These are phyloP conservation scores for Colletotrichum costaricense DNA, from an alignment of 2,329 filamentous ascomycete species.

Conservation along the genomic window DNA sequence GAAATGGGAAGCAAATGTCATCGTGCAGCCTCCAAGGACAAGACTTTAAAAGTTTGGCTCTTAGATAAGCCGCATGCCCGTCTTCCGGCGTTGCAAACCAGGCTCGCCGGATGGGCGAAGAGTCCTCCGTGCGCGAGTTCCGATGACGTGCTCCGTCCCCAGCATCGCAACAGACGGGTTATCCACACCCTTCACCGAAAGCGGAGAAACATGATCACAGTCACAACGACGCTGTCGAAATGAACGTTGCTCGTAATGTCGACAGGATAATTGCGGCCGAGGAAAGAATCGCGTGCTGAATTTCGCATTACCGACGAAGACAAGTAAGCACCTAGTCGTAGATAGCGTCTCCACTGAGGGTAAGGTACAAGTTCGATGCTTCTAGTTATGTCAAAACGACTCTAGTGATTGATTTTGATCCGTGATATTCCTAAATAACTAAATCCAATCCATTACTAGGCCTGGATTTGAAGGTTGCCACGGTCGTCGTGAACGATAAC, in stretches of 20 bases:
- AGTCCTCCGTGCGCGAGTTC: neutral
- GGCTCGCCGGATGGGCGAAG: slow-evolving; percentile 10
- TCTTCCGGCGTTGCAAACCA: neutral
- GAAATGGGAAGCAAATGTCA: neutral
- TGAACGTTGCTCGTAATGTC: neutral
- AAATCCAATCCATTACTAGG: too few relatives aligned
- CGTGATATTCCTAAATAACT: too few relatives aligned
- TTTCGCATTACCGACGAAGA: too few relatives aligned
- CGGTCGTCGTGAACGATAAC: too few relatives aligned
- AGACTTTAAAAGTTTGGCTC: neutral
- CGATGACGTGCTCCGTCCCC: slow-evolving; percentile 26
- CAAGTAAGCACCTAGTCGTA: too few relatives aligned
- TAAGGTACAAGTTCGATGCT: too few relatives aligned
- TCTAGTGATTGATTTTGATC: too few relatives aligned
- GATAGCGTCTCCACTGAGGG: too few relatives aligned
- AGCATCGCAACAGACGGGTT: slow-evolving; percentile 5
- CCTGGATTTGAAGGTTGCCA: too few relatives aligned
- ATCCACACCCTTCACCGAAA: neutral
- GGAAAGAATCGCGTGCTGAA: too few relatives aligned
- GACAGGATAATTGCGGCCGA: too few relatives aligned
- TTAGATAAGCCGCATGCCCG: neutral
- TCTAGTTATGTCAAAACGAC: too few relatives aligned
- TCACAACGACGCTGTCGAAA: neutral
- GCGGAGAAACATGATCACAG: neutral
- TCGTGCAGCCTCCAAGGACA: neutral